Conservation (phyloP, 208 protist species). For the Leishmania tropica region DNA sequence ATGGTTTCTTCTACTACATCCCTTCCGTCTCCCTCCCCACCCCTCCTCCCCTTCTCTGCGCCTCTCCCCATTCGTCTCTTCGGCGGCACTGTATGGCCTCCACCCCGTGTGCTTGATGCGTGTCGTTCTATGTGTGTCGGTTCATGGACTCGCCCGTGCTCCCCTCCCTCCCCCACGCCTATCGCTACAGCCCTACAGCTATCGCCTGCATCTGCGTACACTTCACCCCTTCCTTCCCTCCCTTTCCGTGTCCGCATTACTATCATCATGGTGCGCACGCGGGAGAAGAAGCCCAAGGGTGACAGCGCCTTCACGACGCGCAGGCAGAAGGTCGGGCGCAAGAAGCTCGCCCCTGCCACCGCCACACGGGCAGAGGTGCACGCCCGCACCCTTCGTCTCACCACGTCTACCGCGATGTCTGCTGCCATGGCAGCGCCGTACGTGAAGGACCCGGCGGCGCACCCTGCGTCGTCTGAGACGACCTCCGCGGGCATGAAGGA, state of each 20-base stretch:
- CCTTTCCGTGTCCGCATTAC: not conserved
- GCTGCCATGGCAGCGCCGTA: slow-evolving; percentile 17
- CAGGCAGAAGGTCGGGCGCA: slow-evolving; percentile 82
- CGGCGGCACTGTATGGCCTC: not conserved
- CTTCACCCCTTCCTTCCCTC: not conserved
- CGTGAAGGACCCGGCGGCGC: slow-evolving; percentile 8
- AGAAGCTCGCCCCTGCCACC: slow-evolving; percentile 82
- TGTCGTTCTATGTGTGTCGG: not conserved
- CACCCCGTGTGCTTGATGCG: not conserved
- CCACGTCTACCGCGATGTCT: slow-evolving; percentile 49
- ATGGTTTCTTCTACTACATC: not conserved
- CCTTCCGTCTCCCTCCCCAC: not conserved
- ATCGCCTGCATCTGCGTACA: not conserved
- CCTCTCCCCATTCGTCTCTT: not conserved
- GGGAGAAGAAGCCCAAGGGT: slow-evolving; percentile 78
- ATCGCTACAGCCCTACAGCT: not conserved
- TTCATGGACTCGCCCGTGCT: not conserved
- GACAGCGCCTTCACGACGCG: slow-evolving; percentile 78
- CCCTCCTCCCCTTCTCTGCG: not conserved
- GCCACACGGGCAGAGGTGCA: slow-evolving; percentile 84
- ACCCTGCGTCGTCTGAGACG: slow-evolving; percentile 18
- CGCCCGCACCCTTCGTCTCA: slow-evolving; percentile 71
- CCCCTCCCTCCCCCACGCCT: not conserved
- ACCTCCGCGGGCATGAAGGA: slow-evolving; percentile 5
- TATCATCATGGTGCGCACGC: slow-evolving; percentile 70